phyloP scores from a whole-genome alignment of 495 filamentous ascomycete genomes.

The Penicillium atrosanguineum region DNA sequence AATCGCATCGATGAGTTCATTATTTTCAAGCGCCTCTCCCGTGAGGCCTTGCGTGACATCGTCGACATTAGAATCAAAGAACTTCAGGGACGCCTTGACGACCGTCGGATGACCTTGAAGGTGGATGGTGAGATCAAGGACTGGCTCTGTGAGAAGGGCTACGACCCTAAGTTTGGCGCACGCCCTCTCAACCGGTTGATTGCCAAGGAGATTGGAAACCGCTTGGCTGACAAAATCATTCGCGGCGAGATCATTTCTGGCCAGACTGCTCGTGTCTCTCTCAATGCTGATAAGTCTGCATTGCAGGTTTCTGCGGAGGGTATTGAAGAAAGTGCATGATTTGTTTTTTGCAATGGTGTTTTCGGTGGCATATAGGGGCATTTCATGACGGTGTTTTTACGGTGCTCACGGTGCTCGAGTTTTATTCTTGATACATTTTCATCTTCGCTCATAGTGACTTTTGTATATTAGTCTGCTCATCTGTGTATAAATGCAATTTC shows the following conservation, averaged over 20 bases:
- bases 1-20: constrained; percentile 98
- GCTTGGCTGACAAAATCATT: constrained; percentile 87
- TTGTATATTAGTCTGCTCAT: constrained; percentile 14
- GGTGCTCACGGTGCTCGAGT: not conserved
- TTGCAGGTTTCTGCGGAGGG: constrained; percentile 30
- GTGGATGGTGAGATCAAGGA: constrained; percentile 69
- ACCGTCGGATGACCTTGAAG: constrained; percentile 75
- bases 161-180: constrained; percentile 88
- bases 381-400: not conserved
- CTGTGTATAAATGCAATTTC: constrained; percentile 14
- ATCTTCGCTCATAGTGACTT: constrained; percentile 19
- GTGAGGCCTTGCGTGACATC: constrained; percentile 79
- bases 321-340: constrained; percentile 13
- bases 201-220: constrained; percentile 81
- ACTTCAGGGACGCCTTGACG: constrained; percentile 77
- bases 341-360: constrained; percentile 6
- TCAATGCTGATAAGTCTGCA: constrained; percentile 48
- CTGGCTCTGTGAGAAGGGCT: constrained; percentile 86
- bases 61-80: constrained; percentile 89
- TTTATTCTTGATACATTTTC: not conserved
- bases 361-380: not conserved
- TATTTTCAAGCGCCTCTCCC: constrained; percentile 81
- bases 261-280: constrained; percentile 63
- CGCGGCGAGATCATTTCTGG: constrained; percentile 75
- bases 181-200: constrained; percentile 92